A percentile compares a stretch with the other conserved stretches of the same genome.
Evolutionary conservation across 495 filamentous ascomycete species (phyloP).

Genomic region (Xylaria castorea): DNA sequence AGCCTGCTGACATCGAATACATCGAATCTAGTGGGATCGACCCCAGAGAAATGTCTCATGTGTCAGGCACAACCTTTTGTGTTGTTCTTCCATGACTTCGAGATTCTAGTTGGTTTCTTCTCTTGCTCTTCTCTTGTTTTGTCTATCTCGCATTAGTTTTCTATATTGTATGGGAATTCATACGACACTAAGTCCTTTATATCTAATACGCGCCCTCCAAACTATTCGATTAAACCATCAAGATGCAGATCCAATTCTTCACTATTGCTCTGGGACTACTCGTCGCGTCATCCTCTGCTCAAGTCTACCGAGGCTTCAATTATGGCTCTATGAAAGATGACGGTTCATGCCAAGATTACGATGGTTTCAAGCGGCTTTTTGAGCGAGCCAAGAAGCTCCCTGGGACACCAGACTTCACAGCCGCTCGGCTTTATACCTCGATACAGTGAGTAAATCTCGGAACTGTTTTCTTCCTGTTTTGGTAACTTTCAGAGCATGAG

Average conservation of each 20-base stretch:
- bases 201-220: neutral
- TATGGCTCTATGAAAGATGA: slow-evolving; percentile 66
- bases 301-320: slow-evolving; percentile 71
- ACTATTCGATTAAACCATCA: slow-evolving; percentile 10
- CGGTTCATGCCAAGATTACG: slow-evolving; percentile 61
- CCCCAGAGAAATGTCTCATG: neutral
- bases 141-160: neutral
- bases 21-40: neutral
- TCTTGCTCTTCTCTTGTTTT: neutral
- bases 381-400: slow-evolving; percentile 66
- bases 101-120: neutral
- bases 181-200: neutral
- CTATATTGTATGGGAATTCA: neutral
- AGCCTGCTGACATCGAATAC: neutral
- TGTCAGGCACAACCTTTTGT: neutral
- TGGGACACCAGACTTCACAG: slow-evolving; percentile 71
- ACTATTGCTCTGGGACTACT: slow-evolving; percentile 27
- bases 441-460: slow-evolving; percentile 31
- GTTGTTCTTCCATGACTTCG: neutral
- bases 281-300: slow-evolving; percentile 25
- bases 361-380: slow-evolving; percentile 70
- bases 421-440: slow-evolving; percentile 57
- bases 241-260: slow-evolving; percentile 33
- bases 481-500: neutral
- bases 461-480: neutral